Evolutionary conservation across 75 land plant genomes (phyloP), one percentile per base, ranked within the genome.

Genomic region (Pinus tabuliformis): DNA sequence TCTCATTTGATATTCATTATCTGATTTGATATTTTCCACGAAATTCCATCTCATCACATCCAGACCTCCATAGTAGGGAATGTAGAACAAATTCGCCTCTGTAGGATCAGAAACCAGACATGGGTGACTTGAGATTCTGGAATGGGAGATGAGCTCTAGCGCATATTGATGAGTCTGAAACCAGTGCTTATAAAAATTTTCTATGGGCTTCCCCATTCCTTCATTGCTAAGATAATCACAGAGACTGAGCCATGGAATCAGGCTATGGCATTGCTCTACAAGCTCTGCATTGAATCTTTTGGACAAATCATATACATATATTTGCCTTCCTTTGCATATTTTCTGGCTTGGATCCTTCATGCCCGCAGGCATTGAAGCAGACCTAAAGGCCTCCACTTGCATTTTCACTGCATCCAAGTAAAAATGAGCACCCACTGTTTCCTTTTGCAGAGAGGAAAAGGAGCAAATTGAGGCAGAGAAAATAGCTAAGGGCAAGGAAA

Each of bases 21-120:
- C n/a, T n/a, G n/a, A n/a, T n/a, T n/a, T 82, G 6, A 77, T 89
- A 72, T 86, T 86, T 4, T 78, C 66, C 64, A 78, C 80, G 84
- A 89, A 89, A 71, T 91, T 86, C 95, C 93, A 91, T 68, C 92
- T 77, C 76, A 92, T 30, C 26, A 92, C 82, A 54, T 92, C 85
- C 13, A 92, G 76, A 2, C 90, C 94, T 28, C 82, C 95, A 64
- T 93, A 93, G 74, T 78, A 93, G 0, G 95, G 95, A 56, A 93
- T 82, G 77, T 91, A 93, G 78, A 91, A 93, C 26, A 93, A 72
- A 61, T 80, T 62, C 13, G 91, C 95, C 6, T 70, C 78, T 39
- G 45, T 60, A 4, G 60, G 77, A 61, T 93, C 74, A 26, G 70
- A 24, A 2, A 83, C 86, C 56, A 83, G 76, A 79, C 95, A 91